Evolutionary conservation across 441 rosid genomes (phyloP).

Genomic region (Melastoma candidum): DNA sequence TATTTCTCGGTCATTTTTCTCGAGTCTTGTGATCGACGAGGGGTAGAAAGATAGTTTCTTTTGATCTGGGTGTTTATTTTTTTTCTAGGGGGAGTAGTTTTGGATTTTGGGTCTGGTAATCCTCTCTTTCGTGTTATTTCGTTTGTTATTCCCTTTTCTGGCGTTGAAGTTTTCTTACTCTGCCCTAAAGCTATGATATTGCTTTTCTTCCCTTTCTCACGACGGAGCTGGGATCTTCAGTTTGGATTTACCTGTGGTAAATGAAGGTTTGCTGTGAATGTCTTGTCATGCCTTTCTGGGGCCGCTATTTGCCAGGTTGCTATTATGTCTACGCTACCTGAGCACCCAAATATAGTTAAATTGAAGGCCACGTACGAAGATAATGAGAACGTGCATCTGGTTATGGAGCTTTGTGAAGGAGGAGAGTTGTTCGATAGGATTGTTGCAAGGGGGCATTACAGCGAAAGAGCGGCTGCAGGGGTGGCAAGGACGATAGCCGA

Average conservation of each 20-base stretch:
- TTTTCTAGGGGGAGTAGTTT: too few relatives aligned
- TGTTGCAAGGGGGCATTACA: conserved; percentile 95
- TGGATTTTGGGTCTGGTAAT: too few relatives aligned
- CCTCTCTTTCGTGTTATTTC: too few relatives aligned
- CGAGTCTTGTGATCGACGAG: too few relatives aligned
- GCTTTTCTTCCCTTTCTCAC: too few relatives aligned
- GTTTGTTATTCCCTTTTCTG: too few relatives aligned
- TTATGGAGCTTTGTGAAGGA: conserved; percentile 97
- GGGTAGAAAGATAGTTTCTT: background rate
- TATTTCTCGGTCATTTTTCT: conserved; percentile 1
- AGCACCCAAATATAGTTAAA: conserved; percentile 74
- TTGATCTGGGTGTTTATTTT: background rate
- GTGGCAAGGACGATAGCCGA: conserved; percentile 77
- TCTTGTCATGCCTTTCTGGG: background rate
- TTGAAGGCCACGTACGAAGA: conserved; percentile 87
- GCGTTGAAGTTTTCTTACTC: too few relatives aligned
- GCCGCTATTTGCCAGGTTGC: conserved; percentile 28
- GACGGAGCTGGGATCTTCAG: background rate
- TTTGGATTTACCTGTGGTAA: background rate
- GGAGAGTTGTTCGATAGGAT: conserved; percentile 94
- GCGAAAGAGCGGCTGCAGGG: conserved; percentile 79
- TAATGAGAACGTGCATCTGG: conserved; percentile 73
- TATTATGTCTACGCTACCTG: conserved; percentile 78
- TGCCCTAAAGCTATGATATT: too few relatives aligned
- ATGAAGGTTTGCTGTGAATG: background rate